A percentile compares a stretch with the other conserved stretches of the same genome.
These are phyloP conservation scores for Cyberlindnera maclurae DNA, from an alignment of 805 yeast species.

Conservation along the genomic window DNA sequence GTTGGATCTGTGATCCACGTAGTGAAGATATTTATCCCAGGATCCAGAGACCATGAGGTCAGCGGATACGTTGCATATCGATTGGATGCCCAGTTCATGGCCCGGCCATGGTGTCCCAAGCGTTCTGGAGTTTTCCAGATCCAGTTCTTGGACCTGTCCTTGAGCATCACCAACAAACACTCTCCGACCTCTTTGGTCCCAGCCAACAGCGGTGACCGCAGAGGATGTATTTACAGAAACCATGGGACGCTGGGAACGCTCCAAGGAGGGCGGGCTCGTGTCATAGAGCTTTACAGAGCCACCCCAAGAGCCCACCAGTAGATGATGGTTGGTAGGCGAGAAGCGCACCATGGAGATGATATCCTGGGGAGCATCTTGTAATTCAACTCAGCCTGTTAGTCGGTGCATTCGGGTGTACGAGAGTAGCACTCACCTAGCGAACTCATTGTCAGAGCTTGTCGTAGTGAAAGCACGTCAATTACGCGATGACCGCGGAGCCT, in stretches of 20 bases:
- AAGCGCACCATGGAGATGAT: constrained; percentile 37
- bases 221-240: constrained; percentile 17
- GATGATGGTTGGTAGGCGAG: constrained; percentile 28
- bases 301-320: constrained; percentile 56
- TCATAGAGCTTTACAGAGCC: constrained; percentile 39
- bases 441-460: too few relatives aligned
- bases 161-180: constrained; percentile 46
- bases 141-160: constrained; percentile 46
- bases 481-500: too few relatives aligned
- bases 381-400: constrained; percentile 9
- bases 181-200: constrained; percentile 15
- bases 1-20: constrained; percentile 5
- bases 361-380: constrained; percentile 28
- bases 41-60: constrained; percentile 45
- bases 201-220: constrained; percentile 17
- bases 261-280: constrained; percentile 18
- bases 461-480: too few relatives aligned
- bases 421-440: background rate
- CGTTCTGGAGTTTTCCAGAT: constrained; percentile 38
- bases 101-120: constrained; percentile 11
- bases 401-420: too few relatives aligned
- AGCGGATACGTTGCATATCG: constrained; percentile 17
- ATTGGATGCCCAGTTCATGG: constrained; percentile 37
- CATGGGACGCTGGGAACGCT: constrained; percentile 25
- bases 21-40: constrained; percentile 38